phyloP scores from a whole-genome alignment of 345 rosid species.

The Fremontodendron californicum region DNA sequence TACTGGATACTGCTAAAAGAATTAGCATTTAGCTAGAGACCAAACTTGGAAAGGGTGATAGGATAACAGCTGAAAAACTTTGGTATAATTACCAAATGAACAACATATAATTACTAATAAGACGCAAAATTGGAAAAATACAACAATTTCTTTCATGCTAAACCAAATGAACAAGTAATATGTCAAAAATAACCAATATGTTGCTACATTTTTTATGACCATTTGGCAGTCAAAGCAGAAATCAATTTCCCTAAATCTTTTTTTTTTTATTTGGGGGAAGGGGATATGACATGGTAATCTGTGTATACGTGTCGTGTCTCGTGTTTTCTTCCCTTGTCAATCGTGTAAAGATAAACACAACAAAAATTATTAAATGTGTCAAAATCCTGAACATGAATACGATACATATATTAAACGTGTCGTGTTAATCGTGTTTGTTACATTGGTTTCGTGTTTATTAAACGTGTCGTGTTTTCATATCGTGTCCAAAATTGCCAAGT shows the following conservation, averaged over 20 bases:
- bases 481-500: too few relatives aligned
- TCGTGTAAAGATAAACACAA: too few relatives aligned
- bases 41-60: neutral
- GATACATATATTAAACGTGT: too few relatives aligned
- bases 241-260: neutral
- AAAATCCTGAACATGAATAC: too few relatives aligned
- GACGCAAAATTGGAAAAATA: neutral
- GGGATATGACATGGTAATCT: neutral
- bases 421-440: too few relatives aligned
- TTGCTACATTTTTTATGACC: neutral
- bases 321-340: too few relatives aligned
- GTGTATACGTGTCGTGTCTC: too few relatives aligned
- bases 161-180: neutral
- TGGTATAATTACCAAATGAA: neutral
- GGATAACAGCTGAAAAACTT: neutral
- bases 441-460: too few relatives aligned
- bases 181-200: neutral
- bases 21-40: neutral
- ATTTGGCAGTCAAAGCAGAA: neutral
- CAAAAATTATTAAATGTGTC: too few relatives aligned
- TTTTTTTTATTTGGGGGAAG: too few relatives aligned
- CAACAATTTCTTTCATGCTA: neutral
- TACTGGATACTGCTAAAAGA: neutral
- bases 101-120: neutral
- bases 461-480: too few relatives aligned